Conservation (phyloP, 176 grass and related monocot species). For the Rhynchospora pubera region DNA sequence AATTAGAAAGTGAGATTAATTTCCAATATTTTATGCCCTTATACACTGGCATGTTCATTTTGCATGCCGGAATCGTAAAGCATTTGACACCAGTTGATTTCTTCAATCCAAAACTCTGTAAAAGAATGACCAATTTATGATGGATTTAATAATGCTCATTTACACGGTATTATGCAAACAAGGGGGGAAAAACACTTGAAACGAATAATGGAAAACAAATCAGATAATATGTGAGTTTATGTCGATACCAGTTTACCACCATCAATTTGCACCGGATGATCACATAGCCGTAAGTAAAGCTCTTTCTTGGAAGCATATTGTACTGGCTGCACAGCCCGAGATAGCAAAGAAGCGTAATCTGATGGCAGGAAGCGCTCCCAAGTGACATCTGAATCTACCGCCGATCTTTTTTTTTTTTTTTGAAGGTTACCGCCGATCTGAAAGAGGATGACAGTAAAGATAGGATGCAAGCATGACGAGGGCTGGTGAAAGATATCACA, state of each 20-base stretch:
- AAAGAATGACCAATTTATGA: too few relatives aligned
- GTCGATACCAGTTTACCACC: slow-evolving; percentile 6
- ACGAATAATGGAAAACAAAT: too few relatives aligned
- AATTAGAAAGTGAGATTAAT: slow-evolving; percentile 1
- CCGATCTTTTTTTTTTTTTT: too few relatives aligned
- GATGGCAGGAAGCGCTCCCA: slow-evolving; percentile 7
- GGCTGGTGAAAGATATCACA: not conserved
- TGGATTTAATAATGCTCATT: too few relatives aligned
- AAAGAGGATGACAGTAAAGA: not conserved
- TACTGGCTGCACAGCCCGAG: not conserved
- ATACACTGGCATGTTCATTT: slow-evolving; percentile 7
- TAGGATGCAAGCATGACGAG: not conserved
- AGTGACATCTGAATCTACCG: not conserved
- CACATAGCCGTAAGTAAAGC: slow-evolving; percentile 15
- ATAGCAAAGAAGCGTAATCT: not conserved
- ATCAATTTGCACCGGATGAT: not conserved
- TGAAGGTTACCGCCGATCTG: too few relatives aligned
- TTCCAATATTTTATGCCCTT: slow-evolving; percentile 1
- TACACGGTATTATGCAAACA: too few relatives aligned
- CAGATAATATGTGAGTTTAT: too few relatives aligned
- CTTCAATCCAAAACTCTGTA: slow-evolving; percentile 23
- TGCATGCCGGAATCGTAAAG: slow-evolving; percentile 17
- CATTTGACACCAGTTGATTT: slow-evolving; percentile 23
- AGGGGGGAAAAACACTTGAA: too few relatives aligned
- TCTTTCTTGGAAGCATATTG: slow-evolving; percentile 4